These are phyloP conservation scores for Paramyrothecium roridum DNA, from an alignment of 2,329 filamentous ascomycete genomes.

Conservation along the genomic window DNA sequence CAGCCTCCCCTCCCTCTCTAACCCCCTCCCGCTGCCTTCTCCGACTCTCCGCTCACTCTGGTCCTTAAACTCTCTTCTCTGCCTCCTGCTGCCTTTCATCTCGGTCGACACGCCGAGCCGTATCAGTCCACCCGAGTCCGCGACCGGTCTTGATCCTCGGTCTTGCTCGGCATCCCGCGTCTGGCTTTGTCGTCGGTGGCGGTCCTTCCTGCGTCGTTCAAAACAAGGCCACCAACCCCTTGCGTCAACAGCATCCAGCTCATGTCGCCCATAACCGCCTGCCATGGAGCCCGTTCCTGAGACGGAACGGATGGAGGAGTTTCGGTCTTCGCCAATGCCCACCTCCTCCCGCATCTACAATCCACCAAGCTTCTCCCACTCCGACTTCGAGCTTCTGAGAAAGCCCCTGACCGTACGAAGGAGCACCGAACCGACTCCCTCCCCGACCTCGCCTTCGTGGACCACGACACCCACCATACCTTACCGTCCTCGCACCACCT, in stretches of 20 bases:
- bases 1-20: neutral
- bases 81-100: neutral
- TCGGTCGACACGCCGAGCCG: neutral
- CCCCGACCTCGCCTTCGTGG: constrained; percentile 51
- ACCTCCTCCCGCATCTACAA: constrained; percentile 45
- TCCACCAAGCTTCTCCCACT: constrained; percentile 29
- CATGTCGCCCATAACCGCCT: constrained; percentile 1
- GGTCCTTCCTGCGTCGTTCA: no score
- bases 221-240: neutral
- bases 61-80: neutral
- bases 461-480: constrained; percentile 41
- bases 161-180: neutral
- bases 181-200: no score
- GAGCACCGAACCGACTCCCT: constrained; percentile 55
- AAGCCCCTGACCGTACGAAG: constrained; percentile 55
- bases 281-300: constrained; percentile 67
- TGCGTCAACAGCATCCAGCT: neutral
- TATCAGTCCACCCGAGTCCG: no score
- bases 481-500: constrained; percentile 61
- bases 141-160: neutral
- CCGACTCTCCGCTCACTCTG: neutral
- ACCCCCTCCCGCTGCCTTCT: neutral
- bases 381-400: constrained; percentile 39
- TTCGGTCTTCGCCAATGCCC: constrained; percentile 55
- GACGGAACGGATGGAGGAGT: constrained; percentile 66